These are phyloP conservation scores for Cynara cardunculus DNA, from an alignment of 129 eudicot genomes.

Conservation along the genomic window DNA sequence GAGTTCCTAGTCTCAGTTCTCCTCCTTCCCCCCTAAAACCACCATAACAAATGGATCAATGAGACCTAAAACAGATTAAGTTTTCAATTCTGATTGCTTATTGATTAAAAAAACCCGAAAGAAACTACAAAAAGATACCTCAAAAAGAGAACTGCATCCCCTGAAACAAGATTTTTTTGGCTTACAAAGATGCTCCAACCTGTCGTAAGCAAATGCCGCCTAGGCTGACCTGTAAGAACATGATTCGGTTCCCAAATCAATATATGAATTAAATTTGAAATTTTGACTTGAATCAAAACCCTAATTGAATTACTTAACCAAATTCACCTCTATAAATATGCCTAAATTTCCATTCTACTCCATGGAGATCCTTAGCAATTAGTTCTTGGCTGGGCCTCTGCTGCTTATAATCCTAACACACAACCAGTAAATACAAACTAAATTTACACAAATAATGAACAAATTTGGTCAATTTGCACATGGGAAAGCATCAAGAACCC, in stretches of 20 bases:
- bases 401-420: conserved; percentile 65
- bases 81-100: not conserved
- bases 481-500: not conserved
- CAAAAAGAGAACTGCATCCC: conserved; percentile 95
- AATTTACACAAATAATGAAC: not conserved
- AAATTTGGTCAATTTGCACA: conserved; percentile 1
- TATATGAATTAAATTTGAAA: not conserved
- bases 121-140: conserved; percentile 45
- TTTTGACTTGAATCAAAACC: not conserved
- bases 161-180: conserved; percentile 87
- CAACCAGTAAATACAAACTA: conserved; percentile 11
- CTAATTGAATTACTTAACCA: not conserved
- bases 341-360: conserved; percentile 93
- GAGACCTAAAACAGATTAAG: not conserved
- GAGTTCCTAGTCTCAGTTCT: conserved; percentile 71
- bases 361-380: conserved; percentile 88
- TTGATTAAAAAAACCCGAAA: not conserved
- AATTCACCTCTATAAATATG: conserved; percentile 86
- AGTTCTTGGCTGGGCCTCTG: conserved; percentile 98
- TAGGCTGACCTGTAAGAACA: conserved; percentile 74
- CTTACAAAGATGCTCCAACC: conserved; percentile 97
- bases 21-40: conserved; percentile 78
- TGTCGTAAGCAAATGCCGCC: conserved; percentile 96
- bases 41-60: not conserved
- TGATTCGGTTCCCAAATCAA: conserved; percentile 7